phyloP scores from a whole-genome alignment of 345 rosid genomes.

The Microthlaspi erraticum region DNA sequence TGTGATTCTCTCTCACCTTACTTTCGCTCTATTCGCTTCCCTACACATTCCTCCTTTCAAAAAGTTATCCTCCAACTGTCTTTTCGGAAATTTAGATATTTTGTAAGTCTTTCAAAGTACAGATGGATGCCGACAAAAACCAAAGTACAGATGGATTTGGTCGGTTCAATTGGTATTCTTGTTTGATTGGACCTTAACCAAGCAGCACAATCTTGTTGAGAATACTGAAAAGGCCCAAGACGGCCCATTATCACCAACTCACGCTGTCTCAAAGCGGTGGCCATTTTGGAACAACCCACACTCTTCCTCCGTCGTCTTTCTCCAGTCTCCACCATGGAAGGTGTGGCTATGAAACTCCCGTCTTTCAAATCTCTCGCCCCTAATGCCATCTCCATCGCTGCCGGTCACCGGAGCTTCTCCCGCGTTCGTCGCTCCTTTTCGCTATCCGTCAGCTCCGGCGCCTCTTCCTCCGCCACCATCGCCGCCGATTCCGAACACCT shows the following conservation, averaged over 20 bases:
- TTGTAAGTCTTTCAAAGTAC: background rate
- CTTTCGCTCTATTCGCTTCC: slow-evolving; percentile 34
- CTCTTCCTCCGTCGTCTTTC: slow-evolving; percentile 11
- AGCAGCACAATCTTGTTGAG: too few relatives aligned
- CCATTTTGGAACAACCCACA: background rate
- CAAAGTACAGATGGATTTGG: background rate
- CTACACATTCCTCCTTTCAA: slow-evolving; percentile 3
- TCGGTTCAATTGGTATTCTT: background rate
- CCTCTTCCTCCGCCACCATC: slow-evolving; percentile 45
- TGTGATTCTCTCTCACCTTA: slow-evolving; percentile 26
- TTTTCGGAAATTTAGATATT: background rate
- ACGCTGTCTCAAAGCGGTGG: slow-evolving; percentile 1
- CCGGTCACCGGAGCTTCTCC: slow-evolving; percentile 31
- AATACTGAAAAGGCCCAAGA: background rate
- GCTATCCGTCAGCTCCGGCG: slow-evolving; percentile 39
- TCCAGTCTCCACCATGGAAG: slow-evolving; percentile 57
- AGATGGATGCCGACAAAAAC: background rate
- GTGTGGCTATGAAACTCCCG: slow-evolving; percentile 59
- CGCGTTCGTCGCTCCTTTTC: slow-evolving; percentile 37
- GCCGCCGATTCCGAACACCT: slow-evolving; percentile 46
- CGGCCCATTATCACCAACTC: background rate
- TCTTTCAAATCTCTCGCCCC: slow-evolving; percentile 55
- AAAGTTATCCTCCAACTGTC: slow-evolving; percentile 32
- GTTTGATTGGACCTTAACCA: background rate
- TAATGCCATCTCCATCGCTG: slow-evolving; percentile 30